These are phyloP conservation scores for Zygoascus biomembranicola DNA, from an alignment of 805 yeast species.

Conservation along the genomic window DNA sequence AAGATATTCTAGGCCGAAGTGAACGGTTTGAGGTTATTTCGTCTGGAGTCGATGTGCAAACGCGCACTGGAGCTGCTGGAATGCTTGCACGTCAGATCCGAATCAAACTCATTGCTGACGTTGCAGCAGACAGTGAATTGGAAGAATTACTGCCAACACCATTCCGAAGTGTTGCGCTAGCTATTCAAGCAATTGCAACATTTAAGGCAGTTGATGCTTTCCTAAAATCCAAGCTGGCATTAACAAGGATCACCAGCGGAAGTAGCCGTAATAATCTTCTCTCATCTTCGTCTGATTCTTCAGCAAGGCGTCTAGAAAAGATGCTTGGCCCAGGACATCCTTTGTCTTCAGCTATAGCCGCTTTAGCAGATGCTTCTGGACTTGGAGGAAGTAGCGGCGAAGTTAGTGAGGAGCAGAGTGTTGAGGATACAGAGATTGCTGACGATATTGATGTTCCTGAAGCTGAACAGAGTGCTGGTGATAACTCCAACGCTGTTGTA, in stretches of 20 bases:
- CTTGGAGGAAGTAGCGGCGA: conserved; percentile 9
- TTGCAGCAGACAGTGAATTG: conserved; percentile 20
- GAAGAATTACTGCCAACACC: conserved; percentile 10
- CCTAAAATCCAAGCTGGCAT: conserved; percentile 31
- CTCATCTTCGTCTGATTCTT: neutral
- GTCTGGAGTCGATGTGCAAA: conserved; percentile 30
- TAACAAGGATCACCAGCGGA: conserved; percentile 2
- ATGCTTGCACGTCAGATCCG: conserved; percentile 62
- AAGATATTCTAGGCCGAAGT: conserved; percentile 58
- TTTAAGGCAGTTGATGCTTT: conserved; percentile 39
- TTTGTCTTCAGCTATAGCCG: conserved; percentile 12
- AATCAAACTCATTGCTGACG: conserved; percentile 40
- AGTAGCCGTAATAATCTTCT: neutral
- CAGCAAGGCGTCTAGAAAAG: neutral
- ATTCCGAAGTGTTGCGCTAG: conserved; percentile 27
- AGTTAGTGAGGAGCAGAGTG: conserved; percentile 8
- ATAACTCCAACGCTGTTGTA: neutral
- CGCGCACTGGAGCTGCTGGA: conserved; percentile 16
- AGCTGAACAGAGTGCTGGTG: neutral
- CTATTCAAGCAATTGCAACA: conserved; percentile 49
- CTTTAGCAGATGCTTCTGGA: conserved; percentile 14
- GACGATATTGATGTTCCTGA: conserved; percentile 11
- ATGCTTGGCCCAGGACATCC: conserved; percentile 4
- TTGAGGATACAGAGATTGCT: conserved; percentile 11
- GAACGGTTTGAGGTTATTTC: conserved; percentile 63